Base-by-base conservation (phyloP, 2,329 filamentous ascomycete genomes). In the Pestalotiopsis sp. region DNA sequence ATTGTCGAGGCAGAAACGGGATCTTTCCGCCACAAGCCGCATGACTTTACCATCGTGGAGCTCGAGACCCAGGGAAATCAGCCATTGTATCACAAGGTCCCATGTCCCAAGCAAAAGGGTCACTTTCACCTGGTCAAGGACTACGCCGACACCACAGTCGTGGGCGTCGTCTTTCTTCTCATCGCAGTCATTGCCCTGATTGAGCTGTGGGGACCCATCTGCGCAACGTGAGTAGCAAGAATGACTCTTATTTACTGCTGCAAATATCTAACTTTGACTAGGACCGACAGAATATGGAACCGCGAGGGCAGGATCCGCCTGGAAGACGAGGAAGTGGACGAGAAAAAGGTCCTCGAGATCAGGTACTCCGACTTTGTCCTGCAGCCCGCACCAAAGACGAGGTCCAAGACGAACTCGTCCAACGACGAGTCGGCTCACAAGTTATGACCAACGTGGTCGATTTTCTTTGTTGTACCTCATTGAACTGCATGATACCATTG, bases 1-100 rank as follows among this genome's bases (percentile, higher is more conserved):
- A 74, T 75, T 60, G 72, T 77, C 52, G 72, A 68, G 58, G 76
- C 74, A 65, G 76, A 78, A 67, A 77, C 75, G 12, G 72, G 71
- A 12, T 74, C 72, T 7, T 72, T 70, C 55, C 31, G 31, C 31
- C 17, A 52, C 17, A 69, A 64, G 13, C 66, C 58, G 11, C 72
- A 71, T 63, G 72, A 74, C 64, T 71, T 69, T 13, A 76, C 72
- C 13, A 77, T 75, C 55, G 72, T 77, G 17, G 75, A 78, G 65
- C 65, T 72, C 38, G 76, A 78, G 67, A 76, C 74, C 6, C 74
- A 75, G 67, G 74, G 74, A 20, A 72, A 72, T 52, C 71, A 72
- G 60, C 75, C 75, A n/a, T 69, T 73, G 2, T 74, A 72, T 63
- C 69, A 71, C n/a, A 73, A 71, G 64, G 69, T 73, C 31, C 75